These are phyloP conservation scores for Candida tropicalis DNA, from an alignment of 1,139 yeast species.

Conservation along the genomic window DNA sequence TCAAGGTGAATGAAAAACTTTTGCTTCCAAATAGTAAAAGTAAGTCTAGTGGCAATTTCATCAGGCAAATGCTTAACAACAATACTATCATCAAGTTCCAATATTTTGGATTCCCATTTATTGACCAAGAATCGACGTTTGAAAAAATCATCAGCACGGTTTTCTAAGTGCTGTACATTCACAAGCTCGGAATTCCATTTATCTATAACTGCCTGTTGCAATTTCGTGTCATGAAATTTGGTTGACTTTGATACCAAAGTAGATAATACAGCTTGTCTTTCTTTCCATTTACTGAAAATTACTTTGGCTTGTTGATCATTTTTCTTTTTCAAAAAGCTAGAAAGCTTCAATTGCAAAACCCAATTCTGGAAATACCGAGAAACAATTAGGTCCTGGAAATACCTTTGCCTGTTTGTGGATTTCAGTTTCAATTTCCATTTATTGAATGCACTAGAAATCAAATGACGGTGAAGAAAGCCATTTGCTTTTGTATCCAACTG, in stretches of 20 bases:
- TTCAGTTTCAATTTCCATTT: conserved; percentile 20
- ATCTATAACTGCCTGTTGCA: neutral
- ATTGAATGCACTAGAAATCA: conserved; percentile 9
- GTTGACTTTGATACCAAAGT: neutral
- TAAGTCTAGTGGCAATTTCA: conserved; percentile 2
- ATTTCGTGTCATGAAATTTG: neutral
- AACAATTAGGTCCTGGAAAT: conserved; percentile 6
- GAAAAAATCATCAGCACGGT: neutral
- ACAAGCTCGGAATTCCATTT: conserved; percentile 3
- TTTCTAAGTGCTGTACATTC: neutral
- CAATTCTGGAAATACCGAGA: conserved; percentile 4
- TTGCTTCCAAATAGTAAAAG: conserved; percentile 9
- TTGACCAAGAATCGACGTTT: conserved; percentile 13
- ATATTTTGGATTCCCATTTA: conserved; percentile 12
- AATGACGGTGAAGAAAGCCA: conserved; percentile 13
- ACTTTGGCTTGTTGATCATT: neutral
- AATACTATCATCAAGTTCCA: neutral
- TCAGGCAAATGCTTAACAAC: conserved; percentile 4
- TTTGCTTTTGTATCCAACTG: conserved; percentile 16
- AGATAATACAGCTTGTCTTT: neutral
- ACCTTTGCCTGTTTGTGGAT: neutral
- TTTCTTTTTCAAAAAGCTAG: conserved; percentile 12
- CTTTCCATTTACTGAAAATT: conserved; percentile 7
- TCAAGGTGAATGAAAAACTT: conserved; percentile 5
- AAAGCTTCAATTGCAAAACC: conserved; percentile 15